Percentiles rank a stretch among this genome's conserved stretches.
phyloP scores from a whole-genome alignment of 257 asterid species.

The Rhazya stricta region DNA sequence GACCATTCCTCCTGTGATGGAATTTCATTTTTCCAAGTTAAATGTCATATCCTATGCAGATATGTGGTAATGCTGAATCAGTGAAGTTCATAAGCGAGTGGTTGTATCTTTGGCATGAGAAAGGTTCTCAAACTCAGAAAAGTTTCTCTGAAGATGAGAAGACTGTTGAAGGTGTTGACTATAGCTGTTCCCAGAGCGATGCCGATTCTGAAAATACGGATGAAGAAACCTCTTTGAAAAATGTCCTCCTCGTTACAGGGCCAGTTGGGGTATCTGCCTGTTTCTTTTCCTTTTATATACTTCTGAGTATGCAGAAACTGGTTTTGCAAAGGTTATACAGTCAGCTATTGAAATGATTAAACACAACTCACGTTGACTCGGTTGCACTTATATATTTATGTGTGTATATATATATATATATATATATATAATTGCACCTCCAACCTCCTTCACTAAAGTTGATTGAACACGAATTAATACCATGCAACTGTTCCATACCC shows the following conservation, averaged over 20 bases:
- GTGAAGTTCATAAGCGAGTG: conserved; percentile 73
- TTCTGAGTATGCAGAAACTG: not conserved
- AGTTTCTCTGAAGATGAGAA: conserved; percentile 32
- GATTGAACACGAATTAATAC: not conserved
- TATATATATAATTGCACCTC: not conserved
- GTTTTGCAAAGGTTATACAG: not conserved
- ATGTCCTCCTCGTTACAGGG: conserved; percentile 84
- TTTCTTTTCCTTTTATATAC: not conserved
- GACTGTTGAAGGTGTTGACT: conserved; percentile 31
- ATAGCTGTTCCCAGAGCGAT: conserved; percentile 50
- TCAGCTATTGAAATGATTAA: not conserved
- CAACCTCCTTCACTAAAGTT: not conserved
- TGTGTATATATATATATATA: no score
- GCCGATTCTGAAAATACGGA: conserved; percentile 44
- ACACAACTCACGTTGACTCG: not conserved
- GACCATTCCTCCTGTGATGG: not conserved
- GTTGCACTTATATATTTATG: not conserved
- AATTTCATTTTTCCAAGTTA: conserved; percentile 8
- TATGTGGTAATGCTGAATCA: conserved; percentile 80
- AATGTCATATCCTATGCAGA: conserved; percentile 33
- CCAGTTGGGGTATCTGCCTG: conserved; percentile 84
- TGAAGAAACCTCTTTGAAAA: conserved; percentile 62
- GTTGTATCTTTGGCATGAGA: conserved; percentile 82
- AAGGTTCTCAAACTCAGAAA: conserved; percentile 40
- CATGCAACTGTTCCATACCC: not conserved